A percentile compares a stretch with the other conserved stretches of the same genome.
phyloP scores from a whole-genome alignment of 345 rosid genomes.

The Isatis tinctoria region DNA sequence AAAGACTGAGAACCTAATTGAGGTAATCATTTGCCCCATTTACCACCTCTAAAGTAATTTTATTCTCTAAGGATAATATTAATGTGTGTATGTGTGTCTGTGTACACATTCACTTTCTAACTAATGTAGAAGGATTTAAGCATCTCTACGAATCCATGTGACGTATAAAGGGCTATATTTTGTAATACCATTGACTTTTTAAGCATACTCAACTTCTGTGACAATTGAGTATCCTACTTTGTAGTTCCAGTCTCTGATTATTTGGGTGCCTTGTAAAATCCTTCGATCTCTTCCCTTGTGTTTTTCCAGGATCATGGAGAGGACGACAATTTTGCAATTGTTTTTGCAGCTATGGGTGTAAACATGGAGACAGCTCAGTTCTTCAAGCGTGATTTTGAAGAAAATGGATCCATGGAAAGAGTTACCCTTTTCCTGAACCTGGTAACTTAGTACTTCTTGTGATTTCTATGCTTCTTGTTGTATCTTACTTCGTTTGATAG shows the following conservation, averaged over 20 bases:
- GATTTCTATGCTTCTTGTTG: neutral
- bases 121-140: neutral
- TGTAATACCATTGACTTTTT: neutral
- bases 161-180: neutral
- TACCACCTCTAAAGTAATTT: neutral
- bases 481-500: neutral
- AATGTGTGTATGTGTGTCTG: neutral
- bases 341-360: conserved; percentile 99
- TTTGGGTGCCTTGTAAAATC: neutral
- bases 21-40: conserved; percentile 40
- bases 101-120: neutral
- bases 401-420: conserved; percentile 99
- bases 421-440: conserved; percentile 94
- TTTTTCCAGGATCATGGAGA: conserved; percentile 68
- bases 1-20: conserved; percentile 70
- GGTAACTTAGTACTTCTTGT: conserved; percentile 1
- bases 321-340: conserved; percentile 99
- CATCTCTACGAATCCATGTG: neutral
- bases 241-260: neutral
- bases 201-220: neutral
- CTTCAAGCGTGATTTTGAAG: conserved; percentile 99
- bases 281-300: neutral
- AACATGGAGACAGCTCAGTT: conserved; percentile 99
- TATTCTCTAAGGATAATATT: neutral
- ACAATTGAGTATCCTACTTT: neutral